Percentiles rank a stretch among this genome's conserved stretches.
Evolutionary conservation across 1,139 yeast genomes (phyloP).

Genomic region (Cylindricascospora bacillispora): DNA sequence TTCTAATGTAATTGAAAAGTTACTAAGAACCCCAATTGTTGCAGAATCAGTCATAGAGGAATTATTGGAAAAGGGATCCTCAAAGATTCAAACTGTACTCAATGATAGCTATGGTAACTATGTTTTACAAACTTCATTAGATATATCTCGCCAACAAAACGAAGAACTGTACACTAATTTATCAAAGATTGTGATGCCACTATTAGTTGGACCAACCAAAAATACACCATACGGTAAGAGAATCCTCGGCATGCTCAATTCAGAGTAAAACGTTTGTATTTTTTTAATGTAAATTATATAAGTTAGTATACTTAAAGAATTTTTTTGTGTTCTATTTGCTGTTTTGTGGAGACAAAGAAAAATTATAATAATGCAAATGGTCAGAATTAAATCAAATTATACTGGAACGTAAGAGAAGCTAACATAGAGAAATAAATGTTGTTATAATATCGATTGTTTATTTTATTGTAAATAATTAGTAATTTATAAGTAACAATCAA

Average conservation of each 20-base stretch:
- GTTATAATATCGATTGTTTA: no score
- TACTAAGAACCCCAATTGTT: conserved; percentile 48
- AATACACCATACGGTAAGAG: conserved; percentile 93
- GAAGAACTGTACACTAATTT: conserved; percentile 34
- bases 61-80: conserved; percentile 31
- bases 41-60: conserved; percentile 32
- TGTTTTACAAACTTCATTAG: conserved; percentile 74
- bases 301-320: no score
- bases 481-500: no score
- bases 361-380: no score
- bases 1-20: conserved; percentile 88
- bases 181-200: conserved; percentile 47
- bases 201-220: conserved; percentile 39
- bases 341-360: no score
- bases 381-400: no score
- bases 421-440: no score
- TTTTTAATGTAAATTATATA: no score
- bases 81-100: conserved; percentile 35
- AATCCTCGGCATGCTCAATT: conserved; percentile 34
- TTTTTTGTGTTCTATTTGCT: no score
- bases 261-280: conserved; percentile 8
- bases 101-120: conserved; percentile 69
- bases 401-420: no score
- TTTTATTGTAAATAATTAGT: no score
- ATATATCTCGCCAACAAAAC: conserved; percentile 47